Evolutionary conservation across 257 asterid genomes (phyloP).

Genomic region (Solanum megistacrolobum): DNA sequence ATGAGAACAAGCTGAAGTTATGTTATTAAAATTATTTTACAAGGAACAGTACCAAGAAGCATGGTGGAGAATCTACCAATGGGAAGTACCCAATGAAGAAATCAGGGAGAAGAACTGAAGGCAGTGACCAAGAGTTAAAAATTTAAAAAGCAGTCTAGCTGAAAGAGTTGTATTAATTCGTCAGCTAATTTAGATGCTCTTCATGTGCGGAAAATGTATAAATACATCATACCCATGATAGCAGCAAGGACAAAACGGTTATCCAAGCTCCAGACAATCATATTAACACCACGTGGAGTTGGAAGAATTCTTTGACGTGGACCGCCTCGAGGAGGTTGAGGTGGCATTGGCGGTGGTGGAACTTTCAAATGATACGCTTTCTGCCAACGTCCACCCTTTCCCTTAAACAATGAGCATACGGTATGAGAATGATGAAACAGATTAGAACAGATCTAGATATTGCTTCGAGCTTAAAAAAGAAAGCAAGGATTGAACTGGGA

Average conservation of each 20-base stretch:
- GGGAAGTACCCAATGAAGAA: background rate
- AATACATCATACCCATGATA: slow-evolving; percentile 72
- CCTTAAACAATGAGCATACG: slow-evolving; percentile 30
- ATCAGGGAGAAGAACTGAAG: background rate
- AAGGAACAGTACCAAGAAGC: background rate
- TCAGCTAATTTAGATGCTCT: background rate
- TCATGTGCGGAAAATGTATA: background rate
- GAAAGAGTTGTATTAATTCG: background rate
- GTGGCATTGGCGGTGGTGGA: slow-evolving; percentile 98
- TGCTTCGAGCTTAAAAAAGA: background rate
- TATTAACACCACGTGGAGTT: slow-evolving; percentile 98
- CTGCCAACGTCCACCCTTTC: slow-evolving; percentile 88
- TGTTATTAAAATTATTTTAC: background rate
- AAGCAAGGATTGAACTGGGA: background rate
- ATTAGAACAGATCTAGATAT: background rate
- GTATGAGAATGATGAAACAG: background rate
- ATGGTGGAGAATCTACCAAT: background rate
- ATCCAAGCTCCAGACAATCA: slow-evolving; percentile 97
- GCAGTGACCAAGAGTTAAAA: background rate
- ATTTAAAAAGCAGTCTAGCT: background rate
- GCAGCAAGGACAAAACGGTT: slow-evolving; percentile 99
- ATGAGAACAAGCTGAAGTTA: background rate
- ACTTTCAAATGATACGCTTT: slow-evolving; percentile 96
- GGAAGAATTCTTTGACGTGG: slow-evolving; percentile 99
- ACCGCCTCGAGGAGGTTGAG: slow-evolving; percentile 98